A percentile compares a stretch with the other conserved stretches of the same genome.
These are phyloP conservation scores for Cymodocea nodosa DNA, from an alignment of 116 monocot genomes.

Conservation along the genomic window DNA sequence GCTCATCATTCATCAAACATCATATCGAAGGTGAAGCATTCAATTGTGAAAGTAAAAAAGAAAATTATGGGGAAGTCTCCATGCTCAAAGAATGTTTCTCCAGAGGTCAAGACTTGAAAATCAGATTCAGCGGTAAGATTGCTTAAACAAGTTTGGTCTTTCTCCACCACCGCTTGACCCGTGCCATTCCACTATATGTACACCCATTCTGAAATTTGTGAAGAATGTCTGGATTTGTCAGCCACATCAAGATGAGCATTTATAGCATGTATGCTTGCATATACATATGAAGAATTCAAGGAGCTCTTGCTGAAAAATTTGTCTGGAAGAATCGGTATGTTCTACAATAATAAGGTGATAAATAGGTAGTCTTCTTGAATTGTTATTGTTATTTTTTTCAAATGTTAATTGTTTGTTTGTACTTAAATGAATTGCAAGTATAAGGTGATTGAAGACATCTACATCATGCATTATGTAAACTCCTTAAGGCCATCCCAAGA, in stretches of 20 bases:
- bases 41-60: slow-evolving; percentile 48
- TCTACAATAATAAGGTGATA: background rate
- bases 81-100: slow-evolving; percentile 16
- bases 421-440: too few relatives aligned
- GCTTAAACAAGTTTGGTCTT: background rate
- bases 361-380: background rate
- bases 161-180: background rate
- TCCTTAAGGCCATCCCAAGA: too few relatives aligned
- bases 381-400: too few relatives aligned
- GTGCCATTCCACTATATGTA: background rate
- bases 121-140: background rate
- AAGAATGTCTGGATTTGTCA: background rate
- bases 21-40: slow-evolving; percentile 48
- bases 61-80: slow-evolving; percentile 46
- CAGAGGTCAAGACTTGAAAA: slow-evolving; percentile 19
- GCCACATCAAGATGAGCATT: background rate
- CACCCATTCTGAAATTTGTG: background rate
- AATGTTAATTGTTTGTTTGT: too few relatives aligned
- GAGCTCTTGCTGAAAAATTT: background rate
- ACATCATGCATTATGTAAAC: too few relatives aligned
- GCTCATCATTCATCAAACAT: slow-evolving; percentile 6
- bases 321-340: background rate
- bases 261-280: background rate
- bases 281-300: background rate
- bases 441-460: too few relatives aligned